Evolutionary conservation across 1,139 yeast genomes (phyloP).

Genomic region (Yamadazyma aaseri): DNA sequence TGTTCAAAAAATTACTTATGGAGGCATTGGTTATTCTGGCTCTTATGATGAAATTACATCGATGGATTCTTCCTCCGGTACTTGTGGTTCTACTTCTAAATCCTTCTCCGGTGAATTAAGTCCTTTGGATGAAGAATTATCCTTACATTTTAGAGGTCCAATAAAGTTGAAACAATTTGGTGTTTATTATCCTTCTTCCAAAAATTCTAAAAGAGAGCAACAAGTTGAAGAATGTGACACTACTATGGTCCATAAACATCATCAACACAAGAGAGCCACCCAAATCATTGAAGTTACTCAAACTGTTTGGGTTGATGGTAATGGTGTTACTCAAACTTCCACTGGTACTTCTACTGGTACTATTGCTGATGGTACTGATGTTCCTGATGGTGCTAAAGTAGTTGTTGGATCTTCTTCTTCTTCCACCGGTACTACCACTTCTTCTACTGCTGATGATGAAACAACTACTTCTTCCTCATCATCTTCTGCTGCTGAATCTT

Average conservation of each 20-base stretch:
- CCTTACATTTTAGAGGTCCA: conserved; percentile 86
- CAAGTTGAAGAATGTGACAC: conserved; percentile 35
- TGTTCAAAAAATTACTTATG: conserved; percentile 66
- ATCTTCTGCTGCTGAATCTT: conserved; percentile 28
- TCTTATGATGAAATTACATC: conserved; percentile 58
- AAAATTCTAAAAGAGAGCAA: conserved; percentile 23
- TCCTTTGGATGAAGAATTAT: conserved; percentile 66
- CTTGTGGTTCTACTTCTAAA: conserved; percentile 52
- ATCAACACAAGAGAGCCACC: conserved; percentile 61
- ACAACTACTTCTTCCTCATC: conserved; percentile 24
- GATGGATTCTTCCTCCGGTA: conserved; percentile 43
- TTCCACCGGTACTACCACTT: conserved; percentile 35
- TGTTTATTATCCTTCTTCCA: conserved; percentile 51
- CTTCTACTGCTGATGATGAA: conserved; percentile 24
- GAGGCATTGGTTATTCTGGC: conserved; percentile 68
- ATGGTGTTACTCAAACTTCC: conserved; percentile 50
- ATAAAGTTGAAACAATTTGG: conserved; percentile 61
- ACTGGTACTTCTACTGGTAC: conserved; percentile 22
- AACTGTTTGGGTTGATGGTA: conserved; percentile 63
- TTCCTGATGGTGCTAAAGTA: conserved; percentile 25
- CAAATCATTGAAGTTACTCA: conserved; percentile 69
- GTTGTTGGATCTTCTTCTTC: conserved; percentile 44
- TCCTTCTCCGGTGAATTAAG: conserved; percentile 62
- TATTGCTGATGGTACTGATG: conserved; percentile 23
- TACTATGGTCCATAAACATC: conserved; percentile 52